A percentile compares a stretch with the other conserved stretches of the same genome.
Conservation (phyloP, 345 rosid species). For the Eutrema japonicum region DNA sequence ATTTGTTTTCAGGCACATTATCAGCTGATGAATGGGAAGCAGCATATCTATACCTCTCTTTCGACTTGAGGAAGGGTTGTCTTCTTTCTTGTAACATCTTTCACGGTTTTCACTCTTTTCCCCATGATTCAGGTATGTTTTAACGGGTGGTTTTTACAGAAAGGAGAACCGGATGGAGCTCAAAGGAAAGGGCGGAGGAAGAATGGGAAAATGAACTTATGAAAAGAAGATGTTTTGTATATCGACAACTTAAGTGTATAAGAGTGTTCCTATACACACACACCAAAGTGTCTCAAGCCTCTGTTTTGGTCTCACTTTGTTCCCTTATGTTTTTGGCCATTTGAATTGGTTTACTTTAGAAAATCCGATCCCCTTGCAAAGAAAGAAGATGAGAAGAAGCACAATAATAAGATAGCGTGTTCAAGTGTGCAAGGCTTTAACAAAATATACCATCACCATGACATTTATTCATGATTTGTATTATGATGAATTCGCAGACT, state of each 20-base stretch:
- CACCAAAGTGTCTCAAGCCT: slow-evolving; percentile 12
- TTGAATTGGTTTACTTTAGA: slow-evolving; percentile 19
- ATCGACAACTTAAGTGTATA: slow-evolving; percentile 34
- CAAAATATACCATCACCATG: slow-evolving; percentile 8
- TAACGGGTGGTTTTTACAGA: slow-evolving; percentile 48
- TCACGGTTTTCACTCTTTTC: neutral
- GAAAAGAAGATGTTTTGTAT: slow-evolving; percentile 65
- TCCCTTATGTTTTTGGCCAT: slow-evolving; percentile 4
- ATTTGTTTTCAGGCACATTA: slow-evolving; percentile 62
- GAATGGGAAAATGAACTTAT: slow-evolving; percentile 81
- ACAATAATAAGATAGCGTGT: slow-evolving; percentile 13
- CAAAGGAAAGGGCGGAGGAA: slow-evolving; percentile 55
- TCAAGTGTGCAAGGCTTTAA: slow-evolving; percentile 25
- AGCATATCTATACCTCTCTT: slow-evolving; percentile 82
- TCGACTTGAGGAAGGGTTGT: slow-evolving; percentile 83
- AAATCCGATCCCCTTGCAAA: slow-evolving; percentile 15
- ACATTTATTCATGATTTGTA: slow-evolving; percentile 16
- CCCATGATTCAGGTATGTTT: neutral
- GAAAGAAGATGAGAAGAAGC: slow-evolving; percentile 15
- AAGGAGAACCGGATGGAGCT: slow-evolving; percentile 67
- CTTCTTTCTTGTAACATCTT: neutral
- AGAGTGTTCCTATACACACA: slow-evolving; percentile 27
- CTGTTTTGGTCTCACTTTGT: slow-evolving; percentile 25
- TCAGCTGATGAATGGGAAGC: slow-evolving; percentile 97
- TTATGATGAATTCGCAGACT: neutral